These are phyloP conservation scores for Paraphaeosphaeria minitans DNA, from an alignment of 2,329 filamentous ascomycete species.

Conservation along the genomic window DNA sequence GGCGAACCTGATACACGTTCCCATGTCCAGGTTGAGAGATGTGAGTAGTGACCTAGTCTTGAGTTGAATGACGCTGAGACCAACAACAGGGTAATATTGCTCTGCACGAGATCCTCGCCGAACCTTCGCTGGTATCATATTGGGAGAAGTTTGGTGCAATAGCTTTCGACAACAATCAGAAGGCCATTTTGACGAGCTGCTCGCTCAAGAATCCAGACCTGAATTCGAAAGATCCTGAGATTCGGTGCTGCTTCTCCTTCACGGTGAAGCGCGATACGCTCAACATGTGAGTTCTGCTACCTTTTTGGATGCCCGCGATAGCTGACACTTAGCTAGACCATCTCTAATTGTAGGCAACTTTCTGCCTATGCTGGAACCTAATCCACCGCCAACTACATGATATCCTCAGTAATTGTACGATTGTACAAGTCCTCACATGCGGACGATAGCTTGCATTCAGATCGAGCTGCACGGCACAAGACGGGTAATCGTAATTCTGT, in stretches of 20 bases:
- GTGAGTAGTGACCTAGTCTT: slow-evolving; percentile 59
- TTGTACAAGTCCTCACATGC: slow-evolving; percentile 1
- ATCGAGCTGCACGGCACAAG: neutral
- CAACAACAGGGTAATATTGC: slow-evolving; percentile 84
- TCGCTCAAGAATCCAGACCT: slow-evolving; percentile 74
- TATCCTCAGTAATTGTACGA: neutral
- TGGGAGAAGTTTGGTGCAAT: slow-evolving; percentile 99
- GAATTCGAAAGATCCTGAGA: slow-evolving; percentile 70
- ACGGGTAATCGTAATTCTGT: slow-evolving; percentile 2
- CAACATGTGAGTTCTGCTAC: slow-evolving; percentile 77
- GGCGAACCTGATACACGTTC: slow-evolving; percentile 93
- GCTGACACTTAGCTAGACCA: slow-evolving; percentile 61
- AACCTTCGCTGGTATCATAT: slow-evolving; percentile 93
- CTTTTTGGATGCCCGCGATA: neutral
- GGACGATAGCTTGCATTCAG: neutral
- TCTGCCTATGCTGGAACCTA: slow-evolving; percentile 73
- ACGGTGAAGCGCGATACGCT: slow-evolving; percentile 93
- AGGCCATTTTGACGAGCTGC: slow-evolving; percentile 93
- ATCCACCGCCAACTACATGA: slow-evolving; percentile 23
- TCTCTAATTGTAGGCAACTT: slow-evolving; percentile 97
- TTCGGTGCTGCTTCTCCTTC: slow-evolving; percentile 97
- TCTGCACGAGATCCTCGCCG: slow-evolving; percentile 92
- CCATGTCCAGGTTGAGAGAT: slow-evolving; percentile 87
- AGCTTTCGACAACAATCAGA: slow-evolving; percentile 91
- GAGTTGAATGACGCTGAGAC: slow-evolving; percentile 17